Base-by-base conservation (phyloP, 2,329 filamentous ascomycete genomes). In the Diaporthe vaccinii region DNA sequence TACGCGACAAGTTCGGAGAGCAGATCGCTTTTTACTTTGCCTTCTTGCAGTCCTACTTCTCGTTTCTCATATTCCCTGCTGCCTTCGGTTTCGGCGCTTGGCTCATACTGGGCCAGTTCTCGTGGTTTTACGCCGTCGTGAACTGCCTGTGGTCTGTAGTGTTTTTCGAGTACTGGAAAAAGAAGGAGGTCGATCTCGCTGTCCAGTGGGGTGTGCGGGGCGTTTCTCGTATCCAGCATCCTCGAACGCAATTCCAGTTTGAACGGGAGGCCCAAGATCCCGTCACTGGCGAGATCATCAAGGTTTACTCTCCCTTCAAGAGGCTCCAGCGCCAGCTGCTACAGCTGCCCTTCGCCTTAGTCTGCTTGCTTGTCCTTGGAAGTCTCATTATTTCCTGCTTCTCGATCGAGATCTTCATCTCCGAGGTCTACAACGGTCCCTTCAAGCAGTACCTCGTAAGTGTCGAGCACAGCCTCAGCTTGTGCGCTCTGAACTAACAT, bases 91-190 rank as follows among this genome's bases (percentile, higher is more conserved):
- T 94, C 55, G 88, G 90, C 1, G 91, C 93, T 17, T 98, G 95
- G 94, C 83, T 96, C 41, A 86, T 98, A n/a, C 87, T 98, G 0
- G 95, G 95, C 12, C 91, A 93, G 74, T 98, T 95, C 84, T 98
- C 96, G 2, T 90, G 92, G 74, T 84, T 95, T 68, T 98, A 97
- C 80, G 94, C 94, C 20, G 83, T 96, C 1, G 88, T 93, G 59
- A 96, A 93, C 81, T 93, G 92, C 46, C 85, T 98, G n/a, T 98
- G 96, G 95, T 93, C 93, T 74, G 92, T 97, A 3, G 86, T 96
- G 65, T 98, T 98, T 81, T 93, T 98, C 74, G 96, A 98, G 82
- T 98, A 94, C 84, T 98, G 96, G 96, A 98, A 97, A 86, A 93
- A 96, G 80, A 95, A 97, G 83, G 95, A 98, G 83, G 88, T 92